phyloP scores from a whole-genome alignment of 1,284 basidiomycete genomes.

The Austropuccinia psidii region DNA sequence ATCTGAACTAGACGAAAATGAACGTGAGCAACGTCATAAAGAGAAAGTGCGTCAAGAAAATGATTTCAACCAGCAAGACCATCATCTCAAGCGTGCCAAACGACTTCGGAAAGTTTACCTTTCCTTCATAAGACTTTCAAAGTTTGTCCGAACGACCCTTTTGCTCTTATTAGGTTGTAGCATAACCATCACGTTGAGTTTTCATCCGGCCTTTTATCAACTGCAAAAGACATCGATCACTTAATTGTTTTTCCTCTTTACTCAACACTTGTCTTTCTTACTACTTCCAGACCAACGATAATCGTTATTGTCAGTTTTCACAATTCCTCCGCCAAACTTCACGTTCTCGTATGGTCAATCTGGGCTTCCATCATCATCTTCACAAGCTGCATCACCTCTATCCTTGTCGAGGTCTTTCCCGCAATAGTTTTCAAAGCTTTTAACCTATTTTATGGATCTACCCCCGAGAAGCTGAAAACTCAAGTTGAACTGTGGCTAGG shows the following conservation, averaged over 20 bases:
- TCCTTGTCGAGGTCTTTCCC: conserved; percentile 28
- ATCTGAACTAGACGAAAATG: conserved; percentile 24
- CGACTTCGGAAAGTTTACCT: conserved; percentile 30
- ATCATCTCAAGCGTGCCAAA: conserved; percentile 23
- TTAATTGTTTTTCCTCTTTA: not conserved
- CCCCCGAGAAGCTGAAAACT: conserved; percentile 33
- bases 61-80: conserved; percentile 5
- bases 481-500: conserved; percentile 36
- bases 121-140: conserved; percentile 15
- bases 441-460: conserved; percentile 24
- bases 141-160: not conserved
- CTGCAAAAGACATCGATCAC: too few relatives aligned
- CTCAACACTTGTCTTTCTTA: not conserved
- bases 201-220: too few relatives aligned
- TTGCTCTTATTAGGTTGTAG: conserved; percentile 7
- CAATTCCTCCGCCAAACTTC: not conserved
- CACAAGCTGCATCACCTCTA: conserved; percentile 12
- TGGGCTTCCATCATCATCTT: conserved; percentile 19
- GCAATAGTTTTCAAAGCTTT: conserved; percentile 13
- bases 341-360: conserved; percentile 18
- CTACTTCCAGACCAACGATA: conserved; percentile 10
- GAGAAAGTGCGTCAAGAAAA: conserved; percentile 3
- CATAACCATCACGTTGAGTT: conserved; percentile 22
- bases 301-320: conserved; percentile 3
- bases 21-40: not conserved